Base-by-base conservation (phyloP, 1,139 yeast genomes). In the Pichia sp. region DNA sequence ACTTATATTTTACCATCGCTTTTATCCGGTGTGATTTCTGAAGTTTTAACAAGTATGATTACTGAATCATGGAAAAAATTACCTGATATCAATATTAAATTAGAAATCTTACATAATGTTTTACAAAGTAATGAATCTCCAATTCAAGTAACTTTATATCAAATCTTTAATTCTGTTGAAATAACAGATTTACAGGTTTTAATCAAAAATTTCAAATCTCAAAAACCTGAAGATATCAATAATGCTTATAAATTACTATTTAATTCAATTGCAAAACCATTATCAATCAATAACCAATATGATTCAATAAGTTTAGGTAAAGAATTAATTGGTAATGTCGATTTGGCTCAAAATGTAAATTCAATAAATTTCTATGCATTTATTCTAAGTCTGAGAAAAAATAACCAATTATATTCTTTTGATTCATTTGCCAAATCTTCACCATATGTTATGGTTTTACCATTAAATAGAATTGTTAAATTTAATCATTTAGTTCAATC, bases 31-130 rank as follows among this genome's bases (percentile, higher is more conserved):
- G 54, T 67, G 1, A 47, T 67, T 7, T 59, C 70, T 2, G 55
- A 53, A 30, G 54, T 57, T 13, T 56, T 68, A 33, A 59, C 68
- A 3, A 49, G 48, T 6, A 48, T 65, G 14, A 55, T 62, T 14
- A 57, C 58, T 11, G 47, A 57, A 11, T 57, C 70, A 8, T 67
- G 71, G 69, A 53, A 58, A 19, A 39, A 47, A 10, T 56, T 68
- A 29, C 70, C 70, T 3, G 60, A 57, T 46, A 51, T 61, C 31
- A 68, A 67, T 46, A 52, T 67, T 48, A 77, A 77, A 58, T 68
- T 84, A 48, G 85, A 81, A 62, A 59, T 73, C 4, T 60, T 84
- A 30, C 87, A 84, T 64, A 70, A 81, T 52, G 62, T 70, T 4
- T 63, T 84, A 28, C 89, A 82, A 64, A 70, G 72, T 61, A 69